phyloP scores from a whole-genome alignment of 306 rosid species.

The Vachellia collinsii region DNA sequence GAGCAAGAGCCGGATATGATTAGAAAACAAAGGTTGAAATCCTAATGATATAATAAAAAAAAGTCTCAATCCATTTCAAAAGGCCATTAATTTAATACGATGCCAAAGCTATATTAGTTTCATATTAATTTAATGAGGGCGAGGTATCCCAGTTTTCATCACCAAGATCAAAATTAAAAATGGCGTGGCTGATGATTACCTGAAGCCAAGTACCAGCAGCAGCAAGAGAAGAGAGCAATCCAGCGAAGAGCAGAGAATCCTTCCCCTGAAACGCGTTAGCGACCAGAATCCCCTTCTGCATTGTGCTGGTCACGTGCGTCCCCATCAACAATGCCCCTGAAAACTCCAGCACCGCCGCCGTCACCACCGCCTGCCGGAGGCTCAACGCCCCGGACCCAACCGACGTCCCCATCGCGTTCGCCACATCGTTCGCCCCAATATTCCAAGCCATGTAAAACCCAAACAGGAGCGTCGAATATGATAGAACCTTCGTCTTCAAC shows the following conservation, averaged over 20 bases:
- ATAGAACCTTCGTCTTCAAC: slow-evolving; percentile 63
- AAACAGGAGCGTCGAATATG: slow-evolving; percentile 67
- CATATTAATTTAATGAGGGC: too few species aligned
- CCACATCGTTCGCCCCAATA: slow-evolving; percentile 98
- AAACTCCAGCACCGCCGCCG: slow-evolving; percentile 87
- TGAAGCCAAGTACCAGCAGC: slow-evolving; percentile 99
- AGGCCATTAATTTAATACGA: background rate
- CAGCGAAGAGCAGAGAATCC: slow-evolving; percentile 70
- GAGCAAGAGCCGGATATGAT: background rate
- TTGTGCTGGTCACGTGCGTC: slow-evolving; percentile 83
- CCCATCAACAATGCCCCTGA: slow-evolving; percentile 92
- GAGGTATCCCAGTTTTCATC: too few species aligned
- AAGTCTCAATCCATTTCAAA: background rate
- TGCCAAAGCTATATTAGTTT: background rate
- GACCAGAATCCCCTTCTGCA: slow-evolving; percentile 94
- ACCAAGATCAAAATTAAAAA: background rate
- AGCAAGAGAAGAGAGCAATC: slow-evolving; percentile 91
- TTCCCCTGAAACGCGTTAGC: slow-evolving; percentile 82
- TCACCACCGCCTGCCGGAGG: slow-evolving; percentile 80
- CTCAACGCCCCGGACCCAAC: slow-evolving; percentile 95
- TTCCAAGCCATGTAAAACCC: slow-evolving; percentile 99
- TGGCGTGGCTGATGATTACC: slow-evolving; percentile 43
- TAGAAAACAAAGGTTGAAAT: background rate
- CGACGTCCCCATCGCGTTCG: slow-evolving; percentile 98
- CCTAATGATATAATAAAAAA: background rate